Conservation (phyloP, 495 filamentous ascomycete genomes). For the Neurospora cerealis region DNA sequence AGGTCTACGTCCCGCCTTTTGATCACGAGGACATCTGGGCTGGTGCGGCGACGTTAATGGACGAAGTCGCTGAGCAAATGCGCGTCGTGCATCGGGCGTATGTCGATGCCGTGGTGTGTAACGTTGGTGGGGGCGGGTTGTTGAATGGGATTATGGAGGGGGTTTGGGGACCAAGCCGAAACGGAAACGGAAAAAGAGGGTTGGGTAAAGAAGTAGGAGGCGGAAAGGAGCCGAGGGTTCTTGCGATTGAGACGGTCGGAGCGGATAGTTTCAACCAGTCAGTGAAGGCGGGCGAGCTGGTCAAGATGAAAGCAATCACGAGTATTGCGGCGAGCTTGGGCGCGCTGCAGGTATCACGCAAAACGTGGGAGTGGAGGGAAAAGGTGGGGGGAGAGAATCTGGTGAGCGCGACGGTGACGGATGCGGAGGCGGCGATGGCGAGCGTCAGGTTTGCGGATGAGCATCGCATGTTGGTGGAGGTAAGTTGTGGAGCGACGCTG, state of each 20-base stretch:
- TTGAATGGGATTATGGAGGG: slow-evolving; percentile 63
- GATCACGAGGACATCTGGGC: slow-evolving; percentile 81
- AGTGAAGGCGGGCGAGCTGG: slow-evolving; percentile 48
- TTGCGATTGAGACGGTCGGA: slow-evolving; percentile 76
- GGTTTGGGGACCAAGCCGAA: neutral
- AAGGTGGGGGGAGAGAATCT: slow-evolving; percentile 34
- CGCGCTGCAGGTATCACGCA: slow-evolving; percentile 58
- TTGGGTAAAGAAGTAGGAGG: slow-evolving; percentile 26
- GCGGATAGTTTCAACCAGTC: slow-evolving; percentile 60
- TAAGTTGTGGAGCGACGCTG: slow-evolving; percentile 72
- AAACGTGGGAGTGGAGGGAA: slow-evolving; percentile 55
- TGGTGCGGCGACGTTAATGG: slow-evolving; percentile 61
- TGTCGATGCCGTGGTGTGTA: slow-evolving; percentile 67
- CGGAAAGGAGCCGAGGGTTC: slow-evolving; percentile 39
- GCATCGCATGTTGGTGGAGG: slow-evolving; percentile 72
- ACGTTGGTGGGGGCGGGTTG: slow-evolving; percentile 82
- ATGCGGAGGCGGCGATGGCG: slow-evolving; percentile 71
- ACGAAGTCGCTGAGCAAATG: slow-evolving; percentile 60
- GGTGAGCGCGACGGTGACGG: slow-evolving; percentile 58
- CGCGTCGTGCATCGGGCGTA: slow-evolving; percentile 23
- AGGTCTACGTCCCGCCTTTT: slow-evolving; percentile 87
- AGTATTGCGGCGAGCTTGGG: slow-evolving; percentile 74
- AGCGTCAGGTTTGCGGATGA: slow-evolving; percentile 72
- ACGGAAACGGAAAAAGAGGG: neutral
- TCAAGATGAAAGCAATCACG: slow-evolving; percentile 66